Evolutionary conservation across 371 early-diverging fungal species (phyloP).

Genomic region (Actinomortierella wolfii): DNA sequence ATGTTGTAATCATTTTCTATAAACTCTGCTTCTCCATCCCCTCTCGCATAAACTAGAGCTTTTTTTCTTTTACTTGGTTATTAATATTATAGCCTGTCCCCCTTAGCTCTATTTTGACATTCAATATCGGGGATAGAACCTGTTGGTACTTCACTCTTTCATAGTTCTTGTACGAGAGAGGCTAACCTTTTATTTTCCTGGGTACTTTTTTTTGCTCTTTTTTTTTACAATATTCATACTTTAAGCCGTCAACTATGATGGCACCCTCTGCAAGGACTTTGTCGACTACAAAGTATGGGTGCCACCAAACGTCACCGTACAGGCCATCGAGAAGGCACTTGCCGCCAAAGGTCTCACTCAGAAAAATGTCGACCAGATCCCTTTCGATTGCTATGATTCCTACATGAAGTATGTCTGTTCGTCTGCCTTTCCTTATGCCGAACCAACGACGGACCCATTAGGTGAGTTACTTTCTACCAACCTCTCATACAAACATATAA

Average conservation of each 20-base stretch:
- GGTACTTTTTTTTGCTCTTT: not conserved
- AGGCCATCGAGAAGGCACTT: constrained; percentile 10
- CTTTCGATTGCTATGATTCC: constrained; percentile 15
- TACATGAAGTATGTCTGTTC: constrained; percentile 28
- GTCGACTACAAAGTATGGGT: constrained; percentile 37
- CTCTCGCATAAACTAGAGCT: too few species aligned
- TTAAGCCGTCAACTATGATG: constrained; percentile 23
- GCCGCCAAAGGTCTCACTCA: not conserved
- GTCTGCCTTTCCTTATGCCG: constrained; percentile 20
- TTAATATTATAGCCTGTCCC: too few species aligned
- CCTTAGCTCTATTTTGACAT: too few species aligned
- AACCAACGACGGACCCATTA: not conserved
- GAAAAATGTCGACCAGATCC: not conserved
- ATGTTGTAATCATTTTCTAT: too few species aligned
- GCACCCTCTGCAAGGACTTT: constrained; percentile 25
- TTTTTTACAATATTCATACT: constrained; percentile 3
- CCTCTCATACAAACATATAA: too few species aligned
- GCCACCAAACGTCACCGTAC: constrained; percentile 20
- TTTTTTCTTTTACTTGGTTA: too few species aligned
- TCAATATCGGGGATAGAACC: too few species aligned
- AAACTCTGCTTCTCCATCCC: too few species aligned
- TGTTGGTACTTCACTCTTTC: too few species aligned
- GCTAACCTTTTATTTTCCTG: too few species aligned
- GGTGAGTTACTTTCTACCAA: too few species aligned
- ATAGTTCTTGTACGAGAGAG: too few species aligned